Evolutionary conservation across 2,329 filamentous ascomycete genomes (phyloP).

Genomic region (Cladosporium halotolerans): DNA sequence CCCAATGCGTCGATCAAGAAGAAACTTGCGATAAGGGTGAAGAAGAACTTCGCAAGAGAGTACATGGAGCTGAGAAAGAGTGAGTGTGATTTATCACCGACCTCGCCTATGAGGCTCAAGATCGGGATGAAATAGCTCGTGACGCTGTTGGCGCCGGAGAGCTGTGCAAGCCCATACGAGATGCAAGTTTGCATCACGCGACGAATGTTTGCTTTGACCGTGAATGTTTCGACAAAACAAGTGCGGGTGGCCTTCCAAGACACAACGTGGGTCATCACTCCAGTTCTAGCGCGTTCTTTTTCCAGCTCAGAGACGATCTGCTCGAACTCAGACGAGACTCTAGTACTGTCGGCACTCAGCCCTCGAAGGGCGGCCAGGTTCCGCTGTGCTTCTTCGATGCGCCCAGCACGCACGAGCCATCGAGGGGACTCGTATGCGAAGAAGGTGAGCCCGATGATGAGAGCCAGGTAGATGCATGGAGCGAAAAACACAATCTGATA

Average conservation of each 20-base stretch:
- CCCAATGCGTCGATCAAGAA: slow-evolving; percentile 43
- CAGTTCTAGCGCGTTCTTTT: slow-evolving; percentile 4
- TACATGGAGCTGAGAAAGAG: slow-evolving; percentile 42
- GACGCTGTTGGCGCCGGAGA: slow-evolving; percentile 41
- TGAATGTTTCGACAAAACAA: slow-evolving; percentile 14
- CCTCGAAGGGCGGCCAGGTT: slow-evolving; percentile 28
- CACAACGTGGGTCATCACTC: too few species aligned
- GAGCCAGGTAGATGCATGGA: slow-evolving; percentile 26
- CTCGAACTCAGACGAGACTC: neutral
- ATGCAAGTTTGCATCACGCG: slow-evolving; percentile 15
- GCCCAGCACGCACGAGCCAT: slow-evolving; percentile 30
- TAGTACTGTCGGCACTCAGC: neutral
- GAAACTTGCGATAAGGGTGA: slow-evolving; percentile 37
- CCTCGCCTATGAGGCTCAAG: slow-evolving; percentile 33
- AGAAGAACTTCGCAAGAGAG: slow-evolving; percentile 39
- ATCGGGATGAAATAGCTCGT: slow-evolving; percentile 42
- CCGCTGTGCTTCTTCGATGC: slow-evolving; percentile 25
- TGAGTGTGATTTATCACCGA: slow-evolving; percentile 24
- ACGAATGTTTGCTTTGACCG: slow-evolving; percentile 15
- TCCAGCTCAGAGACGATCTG: slow-evolving; percentile 1
- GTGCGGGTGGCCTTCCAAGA: too few species aligned
- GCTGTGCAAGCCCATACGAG: slow-evolving; percentile 29
- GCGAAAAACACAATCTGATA: slow-evolving; percentile 32
- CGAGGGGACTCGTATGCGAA: slow-evolving; percentile 30
- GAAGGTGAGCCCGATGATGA: slow-evolving; percentile 27